Conservation (phyloP, 345 rosid genomes). For the Lepidium sativum region DNA sequence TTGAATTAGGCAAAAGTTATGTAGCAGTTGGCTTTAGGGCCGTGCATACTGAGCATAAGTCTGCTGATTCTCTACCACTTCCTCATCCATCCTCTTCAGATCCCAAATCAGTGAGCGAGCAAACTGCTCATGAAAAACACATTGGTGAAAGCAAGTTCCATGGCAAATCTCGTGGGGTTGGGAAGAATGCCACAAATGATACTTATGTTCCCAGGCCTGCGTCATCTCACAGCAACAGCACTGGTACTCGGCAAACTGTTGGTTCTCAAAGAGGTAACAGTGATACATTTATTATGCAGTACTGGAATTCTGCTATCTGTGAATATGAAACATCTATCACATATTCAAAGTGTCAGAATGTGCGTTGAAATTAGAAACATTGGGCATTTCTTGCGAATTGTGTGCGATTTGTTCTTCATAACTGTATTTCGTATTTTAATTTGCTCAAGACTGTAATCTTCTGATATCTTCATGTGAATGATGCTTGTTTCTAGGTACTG, state of each 20-base stretch:
- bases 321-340: background rate
- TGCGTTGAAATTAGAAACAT: background rate
- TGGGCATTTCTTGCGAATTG: background rate
- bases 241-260: slow-evolving; percentile 47
- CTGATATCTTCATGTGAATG: slow-evolving; percentile 10
- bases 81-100: slow-evolving; percentile 52
- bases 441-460: background rate
- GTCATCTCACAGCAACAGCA: slow-evolving; percentile 48
- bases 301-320: background rate
- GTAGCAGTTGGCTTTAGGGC: slow-evolving; percentile 38
- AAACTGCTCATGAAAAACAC: slow-evolving; percentile 35
- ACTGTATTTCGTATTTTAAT: background rate
- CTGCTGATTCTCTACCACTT: slow-evolving; percentile 31
- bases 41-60: slow-evolving; percentile 27
- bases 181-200: slow-evolving; percentile 43
- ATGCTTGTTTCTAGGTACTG: slow-evolving; percentile 35
- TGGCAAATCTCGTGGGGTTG: slow-evolving; percentile 44
- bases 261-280: slow-evolving; percentile 62
- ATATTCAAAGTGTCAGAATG: background rate
- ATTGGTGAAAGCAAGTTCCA: slow-evolving; percentile 38
- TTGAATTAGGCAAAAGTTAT: slow-evolving; percentile 33
- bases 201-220: slow-evolving; percentile 43
- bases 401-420: background rate
- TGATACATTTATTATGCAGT: background rate
- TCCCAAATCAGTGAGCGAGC: slow-evolving; percentile 50